These are phyloP conservation scores for Pleurotus cornucopiae DNA, from an alignment of 768 basidiomycete genomes.

Conservation along the genomic window DNA sequence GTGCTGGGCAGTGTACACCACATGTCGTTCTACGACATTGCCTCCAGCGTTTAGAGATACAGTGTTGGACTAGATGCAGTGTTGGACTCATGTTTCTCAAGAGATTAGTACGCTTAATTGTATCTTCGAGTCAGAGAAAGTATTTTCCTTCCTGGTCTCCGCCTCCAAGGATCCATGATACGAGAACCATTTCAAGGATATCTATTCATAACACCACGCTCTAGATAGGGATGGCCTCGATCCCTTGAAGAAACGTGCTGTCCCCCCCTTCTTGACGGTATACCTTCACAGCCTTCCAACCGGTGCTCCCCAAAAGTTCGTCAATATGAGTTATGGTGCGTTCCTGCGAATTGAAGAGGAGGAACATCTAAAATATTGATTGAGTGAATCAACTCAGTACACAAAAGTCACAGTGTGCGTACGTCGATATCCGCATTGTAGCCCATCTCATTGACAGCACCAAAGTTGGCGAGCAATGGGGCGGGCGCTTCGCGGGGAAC, in stretches of 20 bases:
- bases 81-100: too few relatives aligned
- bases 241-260: conserved; percentile 15
- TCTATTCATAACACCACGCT: not conserved
- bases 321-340: conserved; percentile 30
- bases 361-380: conserved; percentile 29
- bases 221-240: conserved; percentile 19
- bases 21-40: too few relatives aligned
- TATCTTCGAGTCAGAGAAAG: too few relatives aligned
- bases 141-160: too few relatives aligned
- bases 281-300: conserved; percentile 29
- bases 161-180: too few relatives aligned
- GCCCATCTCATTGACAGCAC: conserved; percentile 29
- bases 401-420: conserved; percentile 10
- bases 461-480: conserved; percentile 36
- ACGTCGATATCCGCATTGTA: conserved; percentile 33
- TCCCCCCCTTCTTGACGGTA: conserved; percentile 15
- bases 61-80: too few relatives aligned
- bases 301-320: conserved; percentile 21
- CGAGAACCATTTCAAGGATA: too few relatives aligned
- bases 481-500: conserved; percentile 23
- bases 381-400: not conserved
- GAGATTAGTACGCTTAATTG: too few relatives aligned
- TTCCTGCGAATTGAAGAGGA: conserved; percentile 33
- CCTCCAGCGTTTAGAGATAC: too few relatives aligned
- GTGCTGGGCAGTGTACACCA: too few relatives aligned